Conservation (phyloP, 345 rosid species). For the Salix viminalis region DNA sequence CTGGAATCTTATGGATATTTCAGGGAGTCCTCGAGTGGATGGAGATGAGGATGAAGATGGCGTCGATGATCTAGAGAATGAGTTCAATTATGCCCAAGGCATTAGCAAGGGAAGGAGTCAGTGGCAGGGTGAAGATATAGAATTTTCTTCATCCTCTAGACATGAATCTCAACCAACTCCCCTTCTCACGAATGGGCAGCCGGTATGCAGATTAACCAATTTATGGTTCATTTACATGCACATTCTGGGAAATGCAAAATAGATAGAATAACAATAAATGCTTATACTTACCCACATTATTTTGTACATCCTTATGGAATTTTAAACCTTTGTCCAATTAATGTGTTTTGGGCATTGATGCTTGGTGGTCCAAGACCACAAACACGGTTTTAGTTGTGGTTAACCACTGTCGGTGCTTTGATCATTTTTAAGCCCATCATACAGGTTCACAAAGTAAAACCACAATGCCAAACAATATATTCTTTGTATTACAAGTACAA, state of each 20-base stretch:
- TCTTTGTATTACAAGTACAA: neutral
- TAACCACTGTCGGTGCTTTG: neutral
- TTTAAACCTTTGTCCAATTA: neutral
- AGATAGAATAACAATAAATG: neutral
- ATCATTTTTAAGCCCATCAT: neutral
- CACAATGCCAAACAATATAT: neutral
- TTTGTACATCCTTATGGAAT: neutral
- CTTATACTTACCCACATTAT: neutral
- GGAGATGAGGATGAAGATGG: constrained; percentile 99
- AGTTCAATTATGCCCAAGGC: constrained; percentile 74
- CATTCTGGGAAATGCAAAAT: neutral
- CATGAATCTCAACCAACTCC: constrained; percentile 93
- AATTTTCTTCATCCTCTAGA: constrained; percentile 78
- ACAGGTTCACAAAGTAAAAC: neutral
- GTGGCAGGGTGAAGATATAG: constrained; percentile 83
- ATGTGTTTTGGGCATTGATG: neutral
- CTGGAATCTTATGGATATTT: constrained; percentile 13
- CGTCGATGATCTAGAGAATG: constrained; percentile 92
- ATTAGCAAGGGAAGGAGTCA: constrained; percentile 56
- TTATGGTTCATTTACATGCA: neutral
- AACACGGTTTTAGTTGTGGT: neutral
- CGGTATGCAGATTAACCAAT: constrained; percentile 39
- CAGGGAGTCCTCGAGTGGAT: constrained; percentile 90
- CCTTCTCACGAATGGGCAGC: constrained; percentile 83
- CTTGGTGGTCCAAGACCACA: neutral